Conservation (phyloP, 1,284 basidiomycete genomes). For the Austroboletus novae-zelandiae region DNA sequence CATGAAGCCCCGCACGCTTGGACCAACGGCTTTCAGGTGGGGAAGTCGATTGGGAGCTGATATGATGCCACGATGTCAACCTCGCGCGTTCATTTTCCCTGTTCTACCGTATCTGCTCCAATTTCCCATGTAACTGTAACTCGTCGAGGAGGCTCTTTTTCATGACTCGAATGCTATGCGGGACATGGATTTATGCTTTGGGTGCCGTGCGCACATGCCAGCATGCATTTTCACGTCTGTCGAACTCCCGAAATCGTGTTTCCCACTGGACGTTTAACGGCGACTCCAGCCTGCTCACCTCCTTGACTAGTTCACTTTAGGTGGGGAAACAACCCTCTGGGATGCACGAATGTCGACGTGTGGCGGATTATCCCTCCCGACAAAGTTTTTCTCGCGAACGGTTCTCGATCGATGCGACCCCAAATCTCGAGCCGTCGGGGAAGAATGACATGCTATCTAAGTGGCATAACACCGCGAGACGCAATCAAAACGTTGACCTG, state of each 20-base stretch:
- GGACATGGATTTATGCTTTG: conserved; percentile 4
- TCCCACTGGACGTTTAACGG: not conserved
- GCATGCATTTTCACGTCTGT: conserved; percentile 6
- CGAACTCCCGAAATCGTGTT: conserved; percentile 5
- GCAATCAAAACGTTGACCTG: too few relatives aligned
- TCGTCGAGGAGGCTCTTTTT: conserved; percentile 8
- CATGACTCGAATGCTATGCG: conserved; percentile 16
- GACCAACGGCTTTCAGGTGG: conserved; percentile 76
- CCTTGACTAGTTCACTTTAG: too few relatives aligned
- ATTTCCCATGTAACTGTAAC: conserved; percentile 22
- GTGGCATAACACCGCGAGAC: too few relatives aligned
- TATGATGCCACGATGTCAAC: conserved; percentile 28
- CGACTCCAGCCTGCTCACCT: too few relatives aligned
- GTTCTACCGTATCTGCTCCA: conserved; percentile 8
- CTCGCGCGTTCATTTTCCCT: conserved; percentile 10
- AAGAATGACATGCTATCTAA: too few relatives aligned
- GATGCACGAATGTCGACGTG: too few relatives aligned
- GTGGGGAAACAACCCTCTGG: too few relatives aligned
- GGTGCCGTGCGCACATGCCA: conserved; percentile 5
- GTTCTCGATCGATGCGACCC: too few relatives aligned
- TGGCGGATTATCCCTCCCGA: too few relatives aligned
- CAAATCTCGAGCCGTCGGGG: too few relatives aligned
- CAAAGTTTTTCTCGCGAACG: too few relatives aligned
- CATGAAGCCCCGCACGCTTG: conserved; percentile 91
- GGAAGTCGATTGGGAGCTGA: conserved; percentile 87